A percentile compares a stretch with the other conserved stretches of the same genome.
phyloP scores from a whole-genome alignment of 345 rosid species.

The Eutrema yunnanense region DNA sequence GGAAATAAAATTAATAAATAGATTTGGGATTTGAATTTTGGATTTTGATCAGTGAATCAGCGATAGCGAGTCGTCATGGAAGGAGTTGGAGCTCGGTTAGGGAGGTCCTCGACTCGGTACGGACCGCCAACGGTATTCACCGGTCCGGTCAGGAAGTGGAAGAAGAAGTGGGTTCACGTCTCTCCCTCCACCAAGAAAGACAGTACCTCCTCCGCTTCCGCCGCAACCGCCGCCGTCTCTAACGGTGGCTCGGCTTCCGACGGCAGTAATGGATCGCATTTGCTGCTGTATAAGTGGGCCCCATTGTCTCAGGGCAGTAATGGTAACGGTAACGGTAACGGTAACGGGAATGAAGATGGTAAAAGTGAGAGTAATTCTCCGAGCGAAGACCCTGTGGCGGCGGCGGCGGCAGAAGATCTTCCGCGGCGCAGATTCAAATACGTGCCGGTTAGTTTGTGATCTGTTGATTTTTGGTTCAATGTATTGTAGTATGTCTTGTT shows the following conservation, averaged over 20 bases:
- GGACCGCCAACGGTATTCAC: slow-evolving; percentile 94
- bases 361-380: slow-evolving; percentile 36
- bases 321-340: background rate
- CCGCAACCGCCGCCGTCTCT: slow-evolving; percentile 1
- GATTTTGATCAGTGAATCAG: slow-evolving; percentile 21
- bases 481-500: background rate
- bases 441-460: slow-evolving; percentile 58
- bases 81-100: slow-evolving; percentile 95
- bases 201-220: slow-evolving; percentile 15
- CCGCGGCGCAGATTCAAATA: slow-evolving; percentile 84
- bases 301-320: slow-evolving; percentile 50
- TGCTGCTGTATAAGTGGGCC: slow-evolving; percentile 83
- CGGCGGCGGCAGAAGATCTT: slow-evolving; percentile 43
- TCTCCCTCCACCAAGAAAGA: slow-evolving; percentile 43
- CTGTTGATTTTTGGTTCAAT: background rate
- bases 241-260: slow-evolving; percentile 38
- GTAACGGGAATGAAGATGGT: slow-evolving; percentile 6
- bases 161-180: slow-evolving; percentile 92
- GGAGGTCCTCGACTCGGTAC: slow-evolving; percentile 94
- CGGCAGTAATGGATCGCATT: slow-evolving; percentile 60
- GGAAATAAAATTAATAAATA: background rate
- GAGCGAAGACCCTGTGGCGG: slow-evolving; percentile 26
- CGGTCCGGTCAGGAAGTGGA: slow-evolving; percentile 97
- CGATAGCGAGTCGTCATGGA: slow-evolving; percentile 48
- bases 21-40: slow-evolving; percentile 17